These are phyloP conservation scores for Erysimum cheiri DNA, from an alignment of 441 rosid species.

Conservation along the genomic window DNA sequence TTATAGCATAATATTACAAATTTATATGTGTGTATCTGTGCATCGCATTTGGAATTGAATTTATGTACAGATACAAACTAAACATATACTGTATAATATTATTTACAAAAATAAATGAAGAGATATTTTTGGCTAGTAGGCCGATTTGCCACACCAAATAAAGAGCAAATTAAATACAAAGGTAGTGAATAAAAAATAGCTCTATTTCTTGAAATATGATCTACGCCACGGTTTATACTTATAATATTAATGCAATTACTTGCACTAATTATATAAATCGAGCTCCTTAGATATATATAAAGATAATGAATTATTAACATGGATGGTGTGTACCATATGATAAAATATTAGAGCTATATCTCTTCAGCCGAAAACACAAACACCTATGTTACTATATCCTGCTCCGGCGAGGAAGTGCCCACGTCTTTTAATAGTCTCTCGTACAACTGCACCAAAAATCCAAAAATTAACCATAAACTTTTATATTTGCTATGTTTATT, in stretches of 20 bases:
- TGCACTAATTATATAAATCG: constrained; percentile 23
- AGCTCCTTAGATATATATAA: constrained; percentile 7
- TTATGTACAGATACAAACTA: constrained; percentile 1
- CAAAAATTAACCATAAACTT: background rate
- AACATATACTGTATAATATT: background rate
- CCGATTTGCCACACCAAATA: constrained; percentile 17
- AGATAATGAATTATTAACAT: constrained; percentile 25
- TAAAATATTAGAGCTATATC: constrained; percentile 6
- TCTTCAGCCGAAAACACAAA: constrained; percentile 29
- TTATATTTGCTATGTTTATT: background rate
- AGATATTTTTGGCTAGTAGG: constrained; percentile 13
- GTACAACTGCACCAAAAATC: constrained; percentile 71
- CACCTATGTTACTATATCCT: constrained; percentile 40
- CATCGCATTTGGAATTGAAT: constrained; percentile 4
- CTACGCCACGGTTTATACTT: constrained; percentile 3
- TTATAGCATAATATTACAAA: background rate
- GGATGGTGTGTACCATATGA: constrained; percentile 20
- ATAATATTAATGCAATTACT: constrained; percentile 21
- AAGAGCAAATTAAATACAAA: constrained; percentile 20
- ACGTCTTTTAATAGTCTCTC: constrained; percentile 71
- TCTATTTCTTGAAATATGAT: background rate
- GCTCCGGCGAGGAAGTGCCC: constrained; percentile 53
- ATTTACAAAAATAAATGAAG: constrained; percentile 21
- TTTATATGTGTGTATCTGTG: background rate
- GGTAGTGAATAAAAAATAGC: constrained; percentile 5